These are phyloP conservation scores for Hibiscus tridactylites DNA, from an alignment of 345 rosid genomes.

Conservation along the genomic window DNA sequence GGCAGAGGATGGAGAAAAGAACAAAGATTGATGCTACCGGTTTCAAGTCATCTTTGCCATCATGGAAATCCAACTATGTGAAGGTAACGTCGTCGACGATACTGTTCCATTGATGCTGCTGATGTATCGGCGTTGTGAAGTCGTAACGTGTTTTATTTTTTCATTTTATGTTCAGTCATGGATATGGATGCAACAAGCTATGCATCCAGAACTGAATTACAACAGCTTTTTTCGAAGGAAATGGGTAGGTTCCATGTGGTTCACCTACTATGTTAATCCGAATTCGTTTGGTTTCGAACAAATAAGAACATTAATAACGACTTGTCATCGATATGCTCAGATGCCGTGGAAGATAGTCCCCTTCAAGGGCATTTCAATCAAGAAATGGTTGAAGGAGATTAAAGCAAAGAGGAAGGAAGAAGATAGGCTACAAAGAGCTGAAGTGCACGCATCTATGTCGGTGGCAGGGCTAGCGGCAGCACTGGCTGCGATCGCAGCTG, in stretches of 20 bases:
- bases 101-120: not conserved
- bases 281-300: no score
- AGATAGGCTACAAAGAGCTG: constrained; percentile 65
- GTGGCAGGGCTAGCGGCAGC: constrained; percentile 87
- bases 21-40: constrained; percentile 56
- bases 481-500: constrained; percentile 70
- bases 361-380: constrained; percentile 43
- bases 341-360: constrained; percentile 66
- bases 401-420: constrained; percentile 75
- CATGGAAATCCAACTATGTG: constrained; percentile 84
- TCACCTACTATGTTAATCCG: not conserved
- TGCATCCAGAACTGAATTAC: constrained; percentile 93
- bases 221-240: constrained; percentile 68
- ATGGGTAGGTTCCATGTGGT: constrained; percentile 38
- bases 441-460: constrained; percentile 82
- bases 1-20: constrained; percentile 49
- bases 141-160: not conserved
- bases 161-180: constrained; percentile 54
- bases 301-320: not conserved
- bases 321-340: constrained; percentile 16
- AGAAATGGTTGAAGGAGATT: constrained; percentile 80
- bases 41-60: constrained; percentile 55
- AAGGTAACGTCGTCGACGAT: constrained; percentile 39
- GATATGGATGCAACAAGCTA: constrained; percentile 99
- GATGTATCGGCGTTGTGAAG: not conserved